Conservation (phyloP, 352 stramenopile genomes). For the Phytopythium chamaehyphon region DNA sequence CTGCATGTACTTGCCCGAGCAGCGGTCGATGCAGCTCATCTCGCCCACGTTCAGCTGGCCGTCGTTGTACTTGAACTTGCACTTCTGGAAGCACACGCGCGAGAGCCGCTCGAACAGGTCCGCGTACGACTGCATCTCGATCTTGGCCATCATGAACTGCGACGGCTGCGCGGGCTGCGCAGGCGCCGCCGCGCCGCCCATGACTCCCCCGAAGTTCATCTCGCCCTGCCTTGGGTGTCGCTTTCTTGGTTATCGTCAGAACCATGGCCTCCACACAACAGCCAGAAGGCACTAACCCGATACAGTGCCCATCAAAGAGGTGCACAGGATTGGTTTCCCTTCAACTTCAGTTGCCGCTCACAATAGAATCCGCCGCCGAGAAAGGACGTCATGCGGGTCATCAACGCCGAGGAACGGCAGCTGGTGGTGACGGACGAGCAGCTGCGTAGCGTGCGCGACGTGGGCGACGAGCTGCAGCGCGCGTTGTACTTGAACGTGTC, state of each 20-base stretch:
- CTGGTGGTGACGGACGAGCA: constrained; percentile 56
- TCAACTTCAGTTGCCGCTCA: neutral
- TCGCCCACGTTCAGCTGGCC: constrained; percentile 96
- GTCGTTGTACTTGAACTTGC: constrained; percentile 95
- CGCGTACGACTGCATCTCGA: constrained; percentile 90
- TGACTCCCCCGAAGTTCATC: constrained; percentile 81
- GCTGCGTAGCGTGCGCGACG: constrained; percentile 23
- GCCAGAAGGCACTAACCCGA: too few species aligned
- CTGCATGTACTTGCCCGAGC: constrained; percentile 97
- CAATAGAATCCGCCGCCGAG: neutral
- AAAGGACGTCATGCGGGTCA: constrained; percentile 30
- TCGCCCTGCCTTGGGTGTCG: constrained; percentile 7
- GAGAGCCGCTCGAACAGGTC: constrained; percentile 91
- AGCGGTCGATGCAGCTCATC: constrained; percentile 98
- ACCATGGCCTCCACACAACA: neutral
- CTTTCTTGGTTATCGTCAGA: too few species aligned
- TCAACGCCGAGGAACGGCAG: constrained; percentile 31
- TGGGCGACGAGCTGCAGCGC: constrained; percentile 13
- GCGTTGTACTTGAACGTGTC: constrained; percentile 58
- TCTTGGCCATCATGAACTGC: constrained; percentile 87
- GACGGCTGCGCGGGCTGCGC: constrained; percentile 63
- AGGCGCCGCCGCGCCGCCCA: constrained; percentile 44
- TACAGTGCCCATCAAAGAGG: too few species aligned
- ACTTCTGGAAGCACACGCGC: constrained; percentile 92
- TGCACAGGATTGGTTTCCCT: too few species aligned